Base-by-base conservation (phyloP, 768 basidiomycete species). In the Boletus huronensis region DNA sequence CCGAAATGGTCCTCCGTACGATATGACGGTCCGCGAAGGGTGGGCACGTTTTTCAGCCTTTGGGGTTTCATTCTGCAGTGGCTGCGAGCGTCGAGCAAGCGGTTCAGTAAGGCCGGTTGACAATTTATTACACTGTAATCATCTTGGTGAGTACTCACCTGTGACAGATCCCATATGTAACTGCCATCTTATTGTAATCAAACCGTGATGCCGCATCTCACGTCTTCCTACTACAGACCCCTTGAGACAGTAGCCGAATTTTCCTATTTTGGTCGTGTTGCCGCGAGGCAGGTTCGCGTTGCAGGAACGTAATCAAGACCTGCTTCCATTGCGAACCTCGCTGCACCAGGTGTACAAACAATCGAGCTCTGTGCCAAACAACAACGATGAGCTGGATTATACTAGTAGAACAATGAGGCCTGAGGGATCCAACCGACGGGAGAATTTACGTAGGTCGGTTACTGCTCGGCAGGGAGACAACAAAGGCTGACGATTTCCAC, bases 1-100 rank as follows among this genome's bases (percentile, higher is more conserved):
- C 43, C 54, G 28, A 47, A 54, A 36, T 48, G 43, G 44, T 48
- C 51, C 40, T 43, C 28, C 10, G 57, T 54, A n/a, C n/a, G n/a
- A 8, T 52, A 53, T 16, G 59, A 62, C 43, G 25, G 17, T 13
- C 36, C 23, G 11, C 26, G 25, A 29, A 28, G 21, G 58, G 41
- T 41, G 17, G 49, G 49, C n/a, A 49, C 43, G 17, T 29, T 47
- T 28, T 51, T 65, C 58, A 53, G 64, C 31, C 49, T 74, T 40
- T 62, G 67, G 42, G 62, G 61, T 45, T 52, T 72, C 60, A 47
- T 75, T 52, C 55, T 66, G 35, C 63, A 62, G 32, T 64, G 70
- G 69, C 50, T 71, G 47, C 45, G 53, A 26, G 44, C 49, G 43
- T 54, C 62, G 56, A 48, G 52, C 26, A 55, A 44, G 35, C 39